Evolutionary conservation across 1,284 basidiomycete genomes (phyloP), one percentile per base, ranked within the genome.

Genomic region (Chalciporus sp.): DNA sequence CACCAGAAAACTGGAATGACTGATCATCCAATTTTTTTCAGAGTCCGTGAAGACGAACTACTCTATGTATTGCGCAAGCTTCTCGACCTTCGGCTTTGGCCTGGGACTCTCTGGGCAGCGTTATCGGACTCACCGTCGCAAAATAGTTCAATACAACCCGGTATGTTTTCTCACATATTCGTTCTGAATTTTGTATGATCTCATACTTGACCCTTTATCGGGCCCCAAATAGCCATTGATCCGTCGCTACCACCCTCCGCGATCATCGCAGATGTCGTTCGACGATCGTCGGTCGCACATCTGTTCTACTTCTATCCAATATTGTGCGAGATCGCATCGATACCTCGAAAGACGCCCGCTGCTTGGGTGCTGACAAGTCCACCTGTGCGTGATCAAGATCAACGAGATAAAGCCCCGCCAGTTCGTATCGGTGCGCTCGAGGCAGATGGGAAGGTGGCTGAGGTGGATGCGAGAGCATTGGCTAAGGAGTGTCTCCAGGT

Each of bases 1-100:
- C 4, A n/a, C 4, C 2, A 40, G 7, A 7, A 0, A 26, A 42
- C 14, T 40, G 19, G 6, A 52, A 4, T 43, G 19, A 28, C 47
- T 55, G 42, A 56, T 33, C 1, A 16, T 29, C 40, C 8, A 31
- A n/a, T n/a, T n/a, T 31, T 19, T 16, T 41, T 16, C 56, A 94
- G 94, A 54, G 81, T 86, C 1, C 83, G 93, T 31, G 92, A 97
- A 68, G 94, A 98, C 61, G 95, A 98, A 66, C 70, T 98, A 14
- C 71, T 94, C 1, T 96, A 93, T 63, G 82, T 95, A 8, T 75
- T 98, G 11, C 82, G 83, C 42, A 90, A 92, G 58, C 72, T 96
- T n/a, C 74, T 85, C 3, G 78, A 81, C 31, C 73, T 94, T 33
- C 77, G 78, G 17, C 71, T 95, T 11, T 91, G 86, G 82, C 77